phyloP scores from a whole-genome alignment of 1,284 basidiomycete species.

The Lignosus rhinocerotis region DNA sequence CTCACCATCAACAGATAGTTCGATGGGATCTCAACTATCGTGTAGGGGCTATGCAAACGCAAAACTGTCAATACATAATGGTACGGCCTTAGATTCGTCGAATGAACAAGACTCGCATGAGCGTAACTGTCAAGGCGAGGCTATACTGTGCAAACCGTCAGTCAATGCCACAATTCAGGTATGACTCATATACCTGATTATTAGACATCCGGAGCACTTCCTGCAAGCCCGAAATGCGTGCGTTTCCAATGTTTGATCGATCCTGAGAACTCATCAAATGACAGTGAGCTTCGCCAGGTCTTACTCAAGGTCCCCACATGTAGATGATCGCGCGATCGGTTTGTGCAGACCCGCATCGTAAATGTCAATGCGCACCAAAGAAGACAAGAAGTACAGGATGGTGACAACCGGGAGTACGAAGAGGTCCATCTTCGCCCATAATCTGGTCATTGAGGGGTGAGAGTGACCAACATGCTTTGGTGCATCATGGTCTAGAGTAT shows the following conservation, averaged over 20 bases:
- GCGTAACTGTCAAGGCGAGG: slow-evolving; percentile 53
- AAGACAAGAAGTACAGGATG: slow-evolving; percentile 24
- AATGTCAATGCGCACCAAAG: slow-evolving; percentile 13
- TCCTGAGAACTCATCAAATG: neutral
- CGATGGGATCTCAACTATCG: slow-evolving; percentile 61
- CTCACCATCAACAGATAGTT: slow-evolving; percentile 56
- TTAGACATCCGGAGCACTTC: slow-evolving; percentile 30
- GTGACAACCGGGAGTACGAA: slow-evolving; percentile 17
- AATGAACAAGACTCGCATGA: slow-evolving; percentile 38
- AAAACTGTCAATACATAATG: neutral
- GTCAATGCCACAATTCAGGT: neutral
- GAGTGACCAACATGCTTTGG: no score
- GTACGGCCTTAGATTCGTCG: neutral
- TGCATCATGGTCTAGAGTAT: no score
- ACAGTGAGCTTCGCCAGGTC: neutral
- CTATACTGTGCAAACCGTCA: slow-evolving; percentile 38
- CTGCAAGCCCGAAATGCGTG: slow-evolving; percentile 35
- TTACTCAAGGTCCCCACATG: neutral
- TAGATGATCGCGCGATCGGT: neutral
- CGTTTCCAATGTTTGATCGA: slow-evolving; percentile 27
- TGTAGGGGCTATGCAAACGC: slow-evolving; percentile 48
- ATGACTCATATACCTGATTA: slow-evolving; percentile 18
- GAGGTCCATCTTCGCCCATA: slow-evolving; percentile 23
- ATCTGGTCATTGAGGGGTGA: neutral
- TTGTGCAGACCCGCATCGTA: neutral